Base-by-base conservation (phyloP, 2,329 filamentous ascomycete species). In the Xylaria digitata region DNA sequence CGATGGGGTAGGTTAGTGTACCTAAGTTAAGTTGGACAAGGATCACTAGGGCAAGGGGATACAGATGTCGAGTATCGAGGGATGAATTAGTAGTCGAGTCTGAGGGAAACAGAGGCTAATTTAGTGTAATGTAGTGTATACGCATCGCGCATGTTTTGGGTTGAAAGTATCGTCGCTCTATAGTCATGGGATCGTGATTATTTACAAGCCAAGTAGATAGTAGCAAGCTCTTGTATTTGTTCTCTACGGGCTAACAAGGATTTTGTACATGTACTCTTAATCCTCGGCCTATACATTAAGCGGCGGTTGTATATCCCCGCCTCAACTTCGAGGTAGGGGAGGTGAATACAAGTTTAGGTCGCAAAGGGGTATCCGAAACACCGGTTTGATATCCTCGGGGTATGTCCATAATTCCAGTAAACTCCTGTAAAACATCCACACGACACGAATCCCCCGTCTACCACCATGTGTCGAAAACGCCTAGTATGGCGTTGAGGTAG, bases 371-470 rank as follows among this genome's bases (percentile, higher is more conserved):
- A 68, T 65, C 59, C 37, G 62, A 45, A 63, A 57, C 66, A 52
- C 66, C 60, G 17, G 46, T 63, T 68, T 19, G 15, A 37, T 42
- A 17, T 40, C 53, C 43, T 13, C 11, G 26, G 60, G 63, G 60
- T 69, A 61, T 63, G 40, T 50, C 45, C 43, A 52, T 37, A 49
- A 50, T 48, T 56, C 56, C 63, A 37, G 40, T 34, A 42, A 69
- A 63, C 63, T 45, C 62, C 62, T 21, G 8, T 34, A 46, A 66
- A 62, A 13, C 62, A 59, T 30, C 26, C 19, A 26, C 26, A 21
- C 32, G 11, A n/a, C 56, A 67, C 5, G 11, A 32, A 52, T 15
- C 13, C 13, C 13, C 48, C n/a, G 42, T 48, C 26, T 30, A n/a
- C 40, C 19, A n/a, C 15, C 34, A 43, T 32, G 56, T 30, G 40